Conservation (phyloP, 2,329 filamentous ascomycete species). For the Fusarium metavorans region DNA sequence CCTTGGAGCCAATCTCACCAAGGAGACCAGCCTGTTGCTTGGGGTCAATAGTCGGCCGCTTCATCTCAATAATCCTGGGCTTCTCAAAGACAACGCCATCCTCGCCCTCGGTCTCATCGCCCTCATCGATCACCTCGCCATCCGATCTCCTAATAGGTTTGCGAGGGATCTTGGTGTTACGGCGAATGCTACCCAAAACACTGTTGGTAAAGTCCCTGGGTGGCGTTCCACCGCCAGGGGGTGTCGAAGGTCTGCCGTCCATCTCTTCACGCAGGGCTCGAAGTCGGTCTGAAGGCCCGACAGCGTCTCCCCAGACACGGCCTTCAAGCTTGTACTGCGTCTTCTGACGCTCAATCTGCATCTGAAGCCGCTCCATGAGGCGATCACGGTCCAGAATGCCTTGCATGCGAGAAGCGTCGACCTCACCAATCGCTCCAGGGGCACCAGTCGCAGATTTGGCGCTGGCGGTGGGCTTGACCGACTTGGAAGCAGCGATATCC, state of each 20-base stretch:
- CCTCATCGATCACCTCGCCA: constrained; percentile 61
- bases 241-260: constrained; percentile 73
- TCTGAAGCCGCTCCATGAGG: constrained; percentile 93
- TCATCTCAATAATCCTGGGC: constrained; percentile 82
- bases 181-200: constrained; percentile 78
- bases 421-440: constrained; percentile 54
- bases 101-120: constrained; percentile 62
- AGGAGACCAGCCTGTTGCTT: constrained; percentile 75
- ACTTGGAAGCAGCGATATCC: constrained; percentile 91
- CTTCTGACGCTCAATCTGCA: constrained; percentile 96
- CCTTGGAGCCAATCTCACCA: constrained; percentile 79
- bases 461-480: constrained; percentile 67
- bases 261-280: constrained; percentile 94
- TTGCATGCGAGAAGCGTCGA: constrained; percentile 82
- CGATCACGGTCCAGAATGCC: constrained; percentile 93
- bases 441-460: constrained; percentile 65
- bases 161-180: constrained; percentile 67
- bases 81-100: constrained; percentile 75
- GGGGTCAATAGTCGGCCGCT: constrained; percentile 73
- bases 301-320: constrained; percentile 84
- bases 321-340: constrained; percentile 98
- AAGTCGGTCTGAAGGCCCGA: constrained; percentile 90
- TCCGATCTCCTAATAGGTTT: constrained; percentile 61
- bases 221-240: constrained; percentile 62
- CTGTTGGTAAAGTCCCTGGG: constrained; percentile 76